phyloP scores from a whole-genome alignment of 177 flowering plant genomes.

The Vitis hybrid region DNA sequence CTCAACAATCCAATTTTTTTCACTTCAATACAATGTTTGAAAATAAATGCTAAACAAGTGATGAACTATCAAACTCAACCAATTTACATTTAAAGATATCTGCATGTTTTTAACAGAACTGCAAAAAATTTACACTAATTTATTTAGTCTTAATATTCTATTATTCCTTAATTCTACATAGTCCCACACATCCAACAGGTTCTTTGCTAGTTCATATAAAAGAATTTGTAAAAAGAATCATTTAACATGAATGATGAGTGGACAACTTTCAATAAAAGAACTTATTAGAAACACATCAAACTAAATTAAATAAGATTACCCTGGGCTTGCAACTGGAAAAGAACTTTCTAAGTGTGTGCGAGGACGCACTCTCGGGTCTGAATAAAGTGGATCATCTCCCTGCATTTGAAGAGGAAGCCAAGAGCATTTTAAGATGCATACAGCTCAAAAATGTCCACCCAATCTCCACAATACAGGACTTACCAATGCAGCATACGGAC shows the following conservation, averaged over 20 bases:
- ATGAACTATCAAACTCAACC: too few species aligned
- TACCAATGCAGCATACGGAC: slow-evolving; percentile 30
- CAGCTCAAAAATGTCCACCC: background rate
- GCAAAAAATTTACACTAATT: too few species aligned
- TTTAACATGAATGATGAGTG: background rate
- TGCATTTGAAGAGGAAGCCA: slow-evolving; percentile 13
- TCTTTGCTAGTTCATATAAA: too few species aligned
- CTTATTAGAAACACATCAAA: background rate
- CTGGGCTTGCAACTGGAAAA: slow-evolving; percentile 26
- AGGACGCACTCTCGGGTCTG: slow-evolving; percentile 27
- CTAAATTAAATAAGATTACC: slow-evolving; percentile 16
- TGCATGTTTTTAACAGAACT: too few species aligned
- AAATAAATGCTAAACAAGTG: too few species aligned
- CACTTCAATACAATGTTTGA: too few species aligned
- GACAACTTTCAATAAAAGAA: background rate
- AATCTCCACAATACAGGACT: slow-evolving; percentile 1
- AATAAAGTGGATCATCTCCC: slow-evolving; percentile 25
- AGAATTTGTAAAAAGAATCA: background rate
- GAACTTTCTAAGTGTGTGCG: slow-evolving; percentile 25
- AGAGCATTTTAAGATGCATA: background rate
- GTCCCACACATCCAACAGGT: too few species aligned
- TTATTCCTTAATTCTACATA: too few species aligned
- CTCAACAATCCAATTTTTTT: too few species aligned
- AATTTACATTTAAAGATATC: too few species aligned
- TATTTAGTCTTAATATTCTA: too few species aligned